A percentile compares a stretch with the other conserved stretches of the same genome.
These are phyloP conservation scores for Hypoxylon rickii DNA, from an alignment of 495 filamentous ascomycete genomes.

Conservation along the genomic window DNA sequence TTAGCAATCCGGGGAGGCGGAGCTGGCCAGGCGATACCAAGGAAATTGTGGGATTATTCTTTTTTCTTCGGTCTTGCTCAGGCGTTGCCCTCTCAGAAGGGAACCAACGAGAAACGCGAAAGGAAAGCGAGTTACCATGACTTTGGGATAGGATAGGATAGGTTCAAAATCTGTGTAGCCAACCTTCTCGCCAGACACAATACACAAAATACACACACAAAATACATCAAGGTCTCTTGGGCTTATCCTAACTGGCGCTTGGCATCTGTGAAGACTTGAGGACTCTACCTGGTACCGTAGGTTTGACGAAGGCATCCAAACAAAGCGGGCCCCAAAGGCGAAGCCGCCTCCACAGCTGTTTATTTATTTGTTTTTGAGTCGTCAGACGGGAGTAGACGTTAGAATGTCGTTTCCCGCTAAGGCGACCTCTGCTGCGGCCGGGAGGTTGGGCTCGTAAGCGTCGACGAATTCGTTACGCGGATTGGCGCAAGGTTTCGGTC, in stretches of 20 bases:
- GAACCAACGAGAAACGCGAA: constrained; percentile 2
- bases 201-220: too few species aligned
- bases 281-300: too few species aligned
- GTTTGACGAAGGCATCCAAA: constrained; percentile 12
- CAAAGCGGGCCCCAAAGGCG: neutral
- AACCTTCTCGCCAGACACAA: constrained; percentile 24
- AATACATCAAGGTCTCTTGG: constrained; percentile 25
- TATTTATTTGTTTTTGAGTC: constrained; percentile 31
- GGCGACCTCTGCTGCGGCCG: constrained; percentile 35
- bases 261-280: constrained; percentile 9
- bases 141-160: constrained; percentile 20
- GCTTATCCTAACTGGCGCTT: constrained; percentile 5
- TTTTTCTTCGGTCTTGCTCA: constrained; percentile 11
- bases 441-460: constrained; percentile 35
- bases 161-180: constrained; percentile 32
- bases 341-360: constrained; percentile 2
- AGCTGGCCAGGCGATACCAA: constrained; percentile 33
- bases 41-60: constrained; percentile 20
- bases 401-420: constrained; percentile 27
- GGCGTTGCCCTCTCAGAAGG: constrained; percentile 13
- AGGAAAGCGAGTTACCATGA: neutral
- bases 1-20: constrained; percentile 29
- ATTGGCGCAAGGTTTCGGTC: constrained; percentile 31
- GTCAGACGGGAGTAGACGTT: constrained; percentile 25
- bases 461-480: constrained; percentile 20